Conservation (phyloP, 179 eudicot species). For the Heliamphora pulchella region DNA sequence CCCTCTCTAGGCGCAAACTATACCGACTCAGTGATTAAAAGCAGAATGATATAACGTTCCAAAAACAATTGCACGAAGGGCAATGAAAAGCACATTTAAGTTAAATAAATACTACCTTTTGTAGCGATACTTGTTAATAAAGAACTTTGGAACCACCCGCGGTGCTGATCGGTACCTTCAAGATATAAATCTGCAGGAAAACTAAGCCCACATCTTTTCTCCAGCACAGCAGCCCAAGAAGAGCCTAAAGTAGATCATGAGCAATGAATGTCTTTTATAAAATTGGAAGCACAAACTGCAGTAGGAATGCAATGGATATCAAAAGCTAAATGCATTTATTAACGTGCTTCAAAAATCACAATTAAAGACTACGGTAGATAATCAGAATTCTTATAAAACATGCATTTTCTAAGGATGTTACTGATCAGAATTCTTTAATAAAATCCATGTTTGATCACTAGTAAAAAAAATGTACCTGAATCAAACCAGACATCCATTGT, state of each 20-base stretch:
- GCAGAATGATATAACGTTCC: background rate
- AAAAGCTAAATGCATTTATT: background rate
- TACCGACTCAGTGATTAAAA: background rate
- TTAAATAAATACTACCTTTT: slow-evolving; percentile 38
- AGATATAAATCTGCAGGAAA: slow-evolving; percentile 92
- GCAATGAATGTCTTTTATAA: background rate
- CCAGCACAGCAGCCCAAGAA: slow-evolving; percentile 97
- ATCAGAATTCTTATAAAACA: no score
- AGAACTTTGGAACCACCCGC: slow-evolving; percentile 99
- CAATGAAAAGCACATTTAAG: background rate
- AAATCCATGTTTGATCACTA: background rate
- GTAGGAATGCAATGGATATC: background rate
- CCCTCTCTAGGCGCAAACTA: no score
- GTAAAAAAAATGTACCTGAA: slow-evolving; percentile 42
- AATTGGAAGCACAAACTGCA: background rate
- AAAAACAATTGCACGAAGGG: background rate
- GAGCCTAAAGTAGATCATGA: slow-evolving; percentile 47
- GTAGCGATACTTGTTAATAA: slow-evolving; percentile 88
- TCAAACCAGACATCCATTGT: slow-evolving; percentile 99
- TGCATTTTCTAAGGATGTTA: no score
- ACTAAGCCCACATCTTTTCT: slow-evolving; percentile 57
- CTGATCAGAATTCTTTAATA: background rate
- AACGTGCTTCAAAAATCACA: background rate
- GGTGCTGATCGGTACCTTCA: slow-evolving; percentile 99
- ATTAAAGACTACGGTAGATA: background rate